phyloP scores from a whole-genome alignment of 306 rosid genomes.

The Geum urbanum region DNA sequence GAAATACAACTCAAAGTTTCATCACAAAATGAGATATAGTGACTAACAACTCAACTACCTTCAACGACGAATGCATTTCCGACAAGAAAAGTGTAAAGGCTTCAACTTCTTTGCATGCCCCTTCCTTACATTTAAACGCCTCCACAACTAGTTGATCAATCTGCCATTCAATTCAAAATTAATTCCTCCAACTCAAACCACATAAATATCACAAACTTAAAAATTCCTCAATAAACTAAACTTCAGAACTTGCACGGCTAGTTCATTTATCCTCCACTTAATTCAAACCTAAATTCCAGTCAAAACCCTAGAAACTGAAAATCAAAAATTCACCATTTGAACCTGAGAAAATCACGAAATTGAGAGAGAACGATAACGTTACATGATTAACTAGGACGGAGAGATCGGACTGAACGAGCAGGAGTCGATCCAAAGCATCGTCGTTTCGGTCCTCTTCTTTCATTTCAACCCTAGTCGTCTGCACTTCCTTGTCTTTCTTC shows the following conservation, averaged over 20 bases:
- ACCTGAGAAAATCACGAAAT: not conserved
- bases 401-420: slow-evolving; percentile 59
- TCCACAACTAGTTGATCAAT: slow-evolving; percentile 72
- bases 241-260: not conserved
- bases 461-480: not conserved
- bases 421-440: slow-evolving; percentile 44
- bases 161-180: slow-evolving; percentile 38
- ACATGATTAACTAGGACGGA: slow-evolving; percentile 61
- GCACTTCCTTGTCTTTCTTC: slow-evolving; percentile 16
- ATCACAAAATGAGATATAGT: not conserved
- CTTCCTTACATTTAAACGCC: slow-evolving; percentile 47
- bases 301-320: not conserved
- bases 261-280: slow-evolving; percentile 10
- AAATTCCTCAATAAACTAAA: slow-evolving; percentile 5
- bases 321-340: not conserved
- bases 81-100: slow-evolving; percentile 59
- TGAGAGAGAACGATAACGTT: not conserved
- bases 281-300: not conserved
- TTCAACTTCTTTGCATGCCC: slow-evolving; percentile 41
- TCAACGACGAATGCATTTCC: slow-evolving; percentile 56
- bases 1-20: slow-evolving; percentile 9
- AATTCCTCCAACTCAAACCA: not conserved
- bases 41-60: slow-evolving; percentile 41
- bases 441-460: slow-evolving; percentile 18
- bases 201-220: not conserved